Evolutionary conservation across 495 filamentous ascomycete genomes (phyloP).

Genomic region (Penicillium daleae): DNA sequence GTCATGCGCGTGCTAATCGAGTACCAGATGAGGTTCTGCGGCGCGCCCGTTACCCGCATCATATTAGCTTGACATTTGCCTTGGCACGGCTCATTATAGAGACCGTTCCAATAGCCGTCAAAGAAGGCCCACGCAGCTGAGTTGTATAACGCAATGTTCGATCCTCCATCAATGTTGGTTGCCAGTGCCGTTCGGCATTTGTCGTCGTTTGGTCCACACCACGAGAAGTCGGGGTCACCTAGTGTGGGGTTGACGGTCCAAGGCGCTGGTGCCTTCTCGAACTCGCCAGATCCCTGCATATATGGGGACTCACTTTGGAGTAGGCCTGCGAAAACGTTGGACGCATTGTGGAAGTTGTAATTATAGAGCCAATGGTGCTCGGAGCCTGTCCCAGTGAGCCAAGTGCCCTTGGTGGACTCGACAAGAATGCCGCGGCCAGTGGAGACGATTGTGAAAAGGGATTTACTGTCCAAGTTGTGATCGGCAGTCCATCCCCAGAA

Average conservation of each 20-base stretch:
- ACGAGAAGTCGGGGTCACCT: conserved; percentile 50
- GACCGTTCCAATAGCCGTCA: conserved; percentile 42
- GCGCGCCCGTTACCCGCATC: conserved; percentile 40
- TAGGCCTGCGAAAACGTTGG: conserved; percentile 51
- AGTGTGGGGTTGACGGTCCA: conserved; percentile 41
- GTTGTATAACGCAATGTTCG: conserved; percentile 57
- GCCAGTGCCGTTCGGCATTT: conserved; percentile 48
- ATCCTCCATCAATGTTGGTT: conserved; percentile 43
- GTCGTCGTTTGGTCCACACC: conserved; percentile 36
- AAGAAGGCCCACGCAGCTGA: conserved; percentile 58
- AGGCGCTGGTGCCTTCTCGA: conserved; percentile 43
- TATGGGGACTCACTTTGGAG: conserved; percentile 52
- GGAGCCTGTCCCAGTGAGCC: conserved; percentile 48
- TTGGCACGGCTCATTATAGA: conserved; percentile 38
- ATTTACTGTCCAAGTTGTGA: conserved; percentile 52
- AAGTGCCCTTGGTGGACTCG: conserved; percentile 48
- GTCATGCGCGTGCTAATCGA: conserved; percentile 45
- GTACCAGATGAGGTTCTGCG: conserved; percentile 45
- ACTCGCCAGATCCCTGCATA: conserved; percentile 46
- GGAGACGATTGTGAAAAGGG: conserved; percentile 44
- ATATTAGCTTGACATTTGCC: conserved; percentile 50
- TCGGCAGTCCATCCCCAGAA: conserved; percentile 68
- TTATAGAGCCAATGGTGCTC: conserved; percentile 57
- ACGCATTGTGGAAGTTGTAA: conserved; percentile 52
- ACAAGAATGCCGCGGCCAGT: conserved; percentile 55